Evolutionary conservation across 192 early-diverging fungal species (phyloP), one percentile per base, ranked within the genome.

Genomic region (Blastocladiella britannica): DNA sequence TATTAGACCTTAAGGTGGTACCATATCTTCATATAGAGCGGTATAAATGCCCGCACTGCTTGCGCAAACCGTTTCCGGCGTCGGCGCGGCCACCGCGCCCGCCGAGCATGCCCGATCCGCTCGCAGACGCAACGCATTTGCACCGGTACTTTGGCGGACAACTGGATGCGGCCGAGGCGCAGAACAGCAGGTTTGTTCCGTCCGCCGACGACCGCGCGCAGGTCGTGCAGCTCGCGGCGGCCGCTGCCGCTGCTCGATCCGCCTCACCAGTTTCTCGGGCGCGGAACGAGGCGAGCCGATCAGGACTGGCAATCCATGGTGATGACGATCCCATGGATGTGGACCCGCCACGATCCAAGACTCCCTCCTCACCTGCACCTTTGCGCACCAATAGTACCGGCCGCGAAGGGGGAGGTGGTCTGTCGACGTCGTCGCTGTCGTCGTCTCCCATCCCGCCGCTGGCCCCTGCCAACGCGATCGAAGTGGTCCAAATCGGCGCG

Each of bases 401-500:
- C n/a, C n/a, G n/a, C n/a, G n/a, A n/a, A n/a, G n/a, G n/a, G 3
- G 9, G 9, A 2, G n/a, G n/a, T n/a, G n/a, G n/a, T n/a, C n/a
- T n/a, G n/a, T 6, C 31, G 9, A 18, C 31, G 3, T 7, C 31
- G 3, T 2, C 31, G 31, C 31, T 18, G 5, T 43, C 31, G 3
- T 18, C 31, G 31, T 15, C 31, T 7, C 9, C 31, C 9, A 43
- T 43, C 31, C 8, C 31, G 31, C 9, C 31, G 31, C 31, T 18
- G 9, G 1, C 31, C 3, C 9, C 31, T 4, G 4, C 30, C 31
- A 43, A 43, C 31, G 18, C 8, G 9, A 43, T 43, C 18, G 31
- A 7, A 7, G 31, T 15, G 18, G 31, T 43, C 3, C 31, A 43
- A 2, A 7, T 93, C 53, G 93, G 89, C 18, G 62, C 69, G 28